phyloP scores from a whole-genome alignment of 495 filamentous ascomycete genomes.

The Ascodesmis nigricans region DNA sequence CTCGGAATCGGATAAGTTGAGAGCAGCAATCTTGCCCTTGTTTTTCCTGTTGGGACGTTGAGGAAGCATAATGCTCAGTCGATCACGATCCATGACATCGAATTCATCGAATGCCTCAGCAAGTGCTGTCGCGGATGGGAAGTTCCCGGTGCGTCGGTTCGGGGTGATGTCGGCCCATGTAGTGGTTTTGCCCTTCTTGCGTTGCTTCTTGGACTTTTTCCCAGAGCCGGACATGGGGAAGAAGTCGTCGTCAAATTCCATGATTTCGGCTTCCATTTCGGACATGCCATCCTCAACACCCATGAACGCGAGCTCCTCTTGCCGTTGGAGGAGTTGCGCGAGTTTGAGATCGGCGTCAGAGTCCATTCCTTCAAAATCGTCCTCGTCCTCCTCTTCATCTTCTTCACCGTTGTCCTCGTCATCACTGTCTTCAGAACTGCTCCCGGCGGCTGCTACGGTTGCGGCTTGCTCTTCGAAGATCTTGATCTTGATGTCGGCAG shows the following conservation, averaged over 20 bases:
- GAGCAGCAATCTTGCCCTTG: slow-evolving; percentile 25
- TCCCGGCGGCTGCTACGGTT: not conserved
- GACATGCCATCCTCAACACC: slow-evolving; percentile 21
- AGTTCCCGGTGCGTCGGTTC: slow-evolving; percentile 21
- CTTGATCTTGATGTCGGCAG: slow-evolving; percentile 21
- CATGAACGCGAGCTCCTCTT: slow-evolving; percentile 40
- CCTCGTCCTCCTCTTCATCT: slow-evolving; percentile 21
- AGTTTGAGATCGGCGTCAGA: slow-evolving; percentile 33
- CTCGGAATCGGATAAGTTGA: slow-evolving; percentile 54
- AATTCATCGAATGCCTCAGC: slow-evolving; percentile 60
- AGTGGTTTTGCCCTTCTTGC: slow-evolving; percentile 8
- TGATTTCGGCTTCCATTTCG: slow-evolving; percentile 33
- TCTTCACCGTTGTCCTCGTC: slow-evolving; percentile 16
- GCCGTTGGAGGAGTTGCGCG: slow-evolving; percentile 38
- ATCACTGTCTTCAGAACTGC: slow-evolving; percentile 2
- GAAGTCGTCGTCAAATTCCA: slow-evolving; percentile 30
- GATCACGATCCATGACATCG: slow-evolving; percentile 63
- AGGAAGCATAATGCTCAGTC: slow-evolving; percentile 28
- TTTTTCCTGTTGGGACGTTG: slow-evolving; percentile 35
- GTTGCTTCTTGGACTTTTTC: slow-evolving; percentile 11
- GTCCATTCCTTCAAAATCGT: slow-evolving; percentile 23
- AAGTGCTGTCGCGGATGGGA: slow-evolving; percentile 38
- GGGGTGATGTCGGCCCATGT: slow-evolving; percentile 6
- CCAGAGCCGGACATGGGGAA: slow-evolving; percentile 2
- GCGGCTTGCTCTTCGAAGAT: slow-evolving; percentile 23